These are phyloP conservation scores for Sporobolus alterniflorus DNA, from an alignment of 202 grass and related monocot species.

Conservation along the genomic window DNA sequence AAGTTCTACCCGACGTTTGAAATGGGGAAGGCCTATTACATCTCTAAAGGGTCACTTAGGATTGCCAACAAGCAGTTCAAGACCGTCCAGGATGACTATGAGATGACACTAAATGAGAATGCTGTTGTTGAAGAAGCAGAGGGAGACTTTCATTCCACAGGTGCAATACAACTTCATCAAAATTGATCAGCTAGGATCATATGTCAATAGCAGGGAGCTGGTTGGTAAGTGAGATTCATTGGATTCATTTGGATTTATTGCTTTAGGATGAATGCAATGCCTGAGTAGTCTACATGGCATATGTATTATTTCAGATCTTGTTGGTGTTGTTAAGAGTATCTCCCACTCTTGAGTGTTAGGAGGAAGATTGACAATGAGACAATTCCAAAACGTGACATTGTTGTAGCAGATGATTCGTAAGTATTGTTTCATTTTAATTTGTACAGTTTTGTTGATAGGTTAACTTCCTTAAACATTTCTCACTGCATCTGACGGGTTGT, in stretches of 20 bases:
- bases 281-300: neutral
- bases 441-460: neutral
- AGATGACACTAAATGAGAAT: constrained; percentile 91
- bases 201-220: constrained; percentile 89
- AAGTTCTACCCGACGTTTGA: constrained; percentile 91
- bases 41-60: constrained; percentile 89
- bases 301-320: constrained; percentile 61
- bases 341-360: constrained; percentile 72
- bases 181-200: constrained; percentile 82
- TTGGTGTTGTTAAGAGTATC: constrained; percentile 93
- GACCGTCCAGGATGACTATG: constrained; percentile 94
- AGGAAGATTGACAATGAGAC: constrained; percentile 81
- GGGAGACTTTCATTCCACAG: constrained; percentile 79
- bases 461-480: neutral
- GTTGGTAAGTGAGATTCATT: constrained; percentile 52
- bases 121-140: constrained; percentile 90
- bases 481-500: neutral
- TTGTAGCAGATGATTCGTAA: constrained; percentile 95
- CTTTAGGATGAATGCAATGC: neutral
- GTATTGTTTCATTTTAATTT: neutral
- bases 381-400: constrained; percentile 91
- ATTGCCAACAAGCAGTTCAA: constrained; percentile 96
- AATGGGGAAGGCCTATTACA: constrained; percentile 93
- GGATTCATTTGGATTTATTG: neutral
- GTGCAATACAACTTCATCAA: constrained; percentile 88